phyloP scores from a whole-genome alignment of 2,329 filamentous ascomycete species.

The Colletotrichum sp. region DNA sequence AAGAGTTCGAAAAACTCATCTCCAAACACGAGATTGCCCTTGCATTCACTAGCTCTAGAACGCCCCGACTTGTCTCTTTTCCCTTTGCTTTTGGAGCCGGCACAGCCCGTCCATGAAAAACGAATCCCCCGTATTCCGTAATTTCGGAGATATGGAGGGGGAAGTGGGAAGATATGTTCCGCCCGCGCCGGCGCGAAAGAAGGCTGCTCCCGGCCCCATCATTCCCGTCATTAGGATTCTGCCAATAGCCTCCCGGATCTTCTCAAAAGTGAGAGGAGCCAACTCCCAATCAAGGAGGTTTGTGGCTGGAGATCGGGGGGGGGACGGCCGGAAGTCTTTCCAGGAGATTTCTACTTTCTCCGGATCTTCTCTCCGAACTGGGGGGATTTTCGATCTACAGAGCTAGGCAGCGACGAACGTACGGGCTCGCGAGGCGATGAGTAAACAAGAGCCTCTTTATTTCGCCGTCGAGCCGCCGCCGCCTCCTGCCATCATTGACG shows the following conservation, averaged over 20 bases:
- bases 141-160: neutral
- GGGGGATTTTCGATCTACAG: neutral
- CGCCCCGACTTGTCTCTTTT: neutral
- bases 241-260: neutral
- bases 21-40: neutral
- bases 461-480: neutral
- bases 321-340: neutral
- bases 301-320: neutral
- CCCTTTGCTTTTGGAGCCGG: neutral
- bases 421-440: neutral
- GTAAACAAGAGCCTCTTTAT: neutral
- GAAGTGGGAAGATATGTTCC: neutral
- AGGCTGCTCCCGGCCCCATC: slow-evolving; percentile 6
- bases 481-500: neutral
- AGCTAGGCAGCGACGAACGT: neutral
- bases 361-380: neutral
- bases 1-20: neutral
- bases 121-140: neutral
- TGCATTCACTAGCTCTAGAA: neutral
- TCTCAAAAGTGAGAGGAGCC: neutral
- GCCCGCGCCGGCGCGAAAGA: neutral
- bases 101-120: neutral
- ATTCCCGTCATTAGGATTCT: neutral
- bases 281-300: neutral
- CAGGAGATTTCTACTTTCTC: neutral